These are phyloP conservation scores for Penicillium riverlandense DNA, from an alignment of 495 filamentous ascomycete genomes.

Conservation along the genomic window DNA sequence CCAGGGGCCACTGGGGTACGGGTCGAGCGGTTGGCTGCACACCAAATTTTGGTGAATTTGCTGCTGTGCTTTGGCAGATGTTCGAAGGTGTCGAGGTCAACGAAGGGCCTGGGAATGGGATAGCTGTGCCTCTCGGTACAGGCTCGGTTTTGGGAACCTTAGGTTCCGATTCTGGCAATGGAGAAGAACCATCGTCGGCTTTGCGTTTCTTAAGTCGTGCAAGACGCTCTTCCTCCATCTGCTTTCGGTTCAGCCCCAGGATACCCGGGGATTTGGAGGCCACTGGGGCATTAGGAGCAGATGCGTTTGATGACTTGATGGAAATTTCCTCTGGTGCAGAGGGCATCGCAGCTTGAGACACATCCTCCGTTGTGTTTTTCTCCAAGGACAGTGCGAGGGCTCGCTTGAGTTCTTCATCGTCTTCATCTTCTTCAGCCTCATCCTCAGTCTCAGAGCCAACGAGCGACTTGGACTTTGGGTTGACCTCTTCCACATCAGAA, in stretches of 20 bases:
- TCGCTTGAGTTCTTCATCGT: slow-evolving; percentile 42
- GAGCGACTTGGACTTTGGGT: slow-evolving; percentile 28
- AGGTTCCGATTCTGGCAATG: neutral
- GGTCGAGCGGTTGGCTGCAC: slow-evolving; percentile 15
- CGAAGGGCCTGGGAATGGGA: neutral
- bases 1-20: slow-evolving; percentile 55
- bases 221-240: slow-evolving; percentile 83
- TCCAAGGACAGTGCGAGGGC: slow-evolving; percentile 50
- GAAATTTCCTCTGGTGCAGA: no score
- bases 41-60: neutral
- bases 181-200: slow-evolving; percentile 18
- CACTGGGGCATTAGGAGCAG: neutral
- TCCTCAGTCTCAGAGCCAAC: slow-evolving; percentile 29
- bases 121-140: neutral
- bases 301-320: neutral
- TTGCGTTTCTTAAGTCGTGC: slow-evolving; percentile 59
- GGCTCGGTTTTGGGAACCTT: slow-evolving; percentile 3
- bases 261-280: slow-evolving; percentile 16
- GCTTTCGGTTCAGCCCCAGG: slow-evolving; percentile 59
- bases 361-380: neutral
- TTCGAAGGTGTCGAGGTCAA: neutral
- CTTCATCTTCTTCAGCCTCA: slow-evolving; percentile 5
- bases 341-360: neutral
- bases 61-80: neutral
- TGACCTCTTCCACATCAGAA: slow-evolving; percentile 17